phyloP scores from a whole-genome alignment of 352 stramenopile genomes.

The Globisporangium heterothallicum region DNA sequence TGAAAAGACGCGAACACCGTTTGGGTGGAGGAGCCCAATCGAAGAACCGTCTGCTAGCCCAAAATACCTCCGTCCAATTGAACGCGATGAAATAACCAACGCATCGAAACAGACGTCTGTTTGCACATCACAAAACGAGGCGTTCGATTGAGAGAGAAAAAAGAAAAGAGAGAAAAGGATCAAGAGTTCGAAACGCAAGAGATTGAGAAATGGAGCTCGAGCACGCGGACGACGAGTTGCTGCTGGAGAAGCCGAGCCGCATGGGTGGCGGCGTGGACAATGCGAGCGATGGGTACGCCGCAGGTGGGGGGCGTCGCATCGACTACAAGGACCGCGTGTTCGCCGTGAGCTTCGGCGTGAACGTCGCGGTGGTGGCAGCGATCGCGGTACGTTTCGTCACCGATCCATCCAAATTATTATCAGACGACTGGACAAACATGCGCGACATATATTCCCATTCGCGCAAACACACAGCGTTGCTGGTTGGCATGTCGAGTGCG shows the following conservation, averaged over 20 bases:
- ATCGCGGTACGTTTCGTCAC: constrained; percentile 54
- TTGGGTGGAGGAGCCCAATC: background rate
- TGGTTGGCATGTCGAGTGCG: no score
- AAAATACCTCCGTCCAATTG: background rate
- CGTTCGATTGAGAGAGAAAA: background rate
- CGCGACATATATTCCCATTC: no score
- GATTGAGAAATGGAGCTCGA: constrained; percentile 70
- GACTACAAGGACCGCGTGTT: constrained; percentile 68
- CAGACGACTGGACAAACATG: no score
- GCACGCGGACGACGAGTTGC: constrained; percentile 46
- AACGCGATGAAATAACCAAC: background rate
- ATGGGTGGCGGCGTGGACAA: constrained; percentile 3
- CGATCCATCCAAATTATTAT: no score
- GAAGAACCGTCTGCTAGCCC: background rate
- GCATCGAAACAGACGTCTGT: background rate
- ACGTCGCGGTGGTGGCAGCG: constrained; percentile 43
- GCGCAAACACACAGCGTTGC: no score
- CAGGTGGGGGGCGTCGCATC: constrained; percentile 21
- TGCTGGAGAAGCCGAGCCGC: constrained; percentile 46
- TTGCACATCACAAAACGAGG: no score
- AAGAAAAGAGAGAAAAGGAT: background rate
- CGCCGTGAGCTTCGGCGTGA: constrained; percentile 53
- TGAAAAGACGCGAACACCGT: background rate
- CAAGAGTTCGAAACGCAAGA: background rate
- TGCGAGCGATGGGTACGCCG: constrained; percentile 16